Percentiles rank a stretch among this genome's conserved stretches.
Conservation (phyloP, 208 protist genomes). For the Trypanosoma vivax region DNA sequence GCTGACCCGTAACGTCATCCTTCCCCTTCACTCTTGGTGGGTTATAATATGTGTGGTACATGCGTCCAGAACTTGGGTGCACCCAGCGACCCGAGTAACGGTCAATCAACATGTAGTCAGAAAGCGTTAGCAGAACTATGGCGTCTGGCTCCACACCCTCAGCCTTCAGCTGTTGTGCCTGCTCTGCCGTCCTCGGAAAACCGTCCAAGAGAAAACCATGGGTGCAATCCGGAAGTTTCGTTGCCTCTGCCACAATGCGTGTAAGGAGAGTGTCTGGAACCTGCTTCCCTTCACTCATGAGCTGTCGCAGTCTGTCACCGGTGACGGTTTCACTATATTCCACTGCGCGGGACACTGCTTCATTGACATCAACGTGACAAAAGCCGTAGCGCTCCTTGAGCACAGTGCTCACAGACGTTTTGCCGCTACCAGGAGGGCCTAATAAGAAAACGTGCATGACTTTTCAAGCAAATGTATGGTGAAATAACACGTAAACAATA, state of each 20-base stretch:
- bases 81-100: slow-evolving; percentile 80
- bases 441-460: slow-evolving; percentile 72
- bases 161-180: slow-evolving; percentile 57
- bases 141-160: slow-evolving; percentile 46
- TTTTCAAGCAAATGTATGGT: slow-evolving; percentile 1
- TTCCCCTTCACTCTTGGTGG: slow-evolving; percentile 76
- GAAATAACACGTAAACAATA: slow-evolving; percentile 3
- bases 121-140: slow-evolving; percentile 64
- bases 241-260: slow-evolving; percentile 65
- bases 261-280: slow-evolving; percentile 62
- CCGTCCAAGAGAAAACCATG: slow-evolving; percentile 90
- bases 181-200: slow-evolving; percentile 68
- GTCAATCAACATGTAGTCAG: slow-evolving; percentile 63
- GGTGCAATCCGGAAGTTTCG: slow-evolving; percentile 66
- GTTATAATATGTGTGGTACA: slow-evolving; percentile 90
- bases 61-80: slow-evolving; percentile 80
- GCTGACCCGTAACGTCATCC: slow-evolving; percentile 91
- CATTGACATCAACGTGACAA: slow-evolving; percentile 68
- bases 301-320: slow-evolving; percentile 43
- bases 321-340: slow-evolving; percentile 22
- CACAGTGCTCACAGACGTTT: slow-evolving; percentile 69
- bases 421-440: slow-evolving; percentile 67
- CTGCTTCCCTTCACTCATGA: slow-evolving; percentile 54
- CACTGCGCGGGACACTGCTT: slow-evolving; percentile 66
- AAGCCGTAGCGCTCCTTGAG: slow-evolving; percentile 82